Conservation (phyloP, 1,139 yeast species). For the Pichia sp. region DNA sequence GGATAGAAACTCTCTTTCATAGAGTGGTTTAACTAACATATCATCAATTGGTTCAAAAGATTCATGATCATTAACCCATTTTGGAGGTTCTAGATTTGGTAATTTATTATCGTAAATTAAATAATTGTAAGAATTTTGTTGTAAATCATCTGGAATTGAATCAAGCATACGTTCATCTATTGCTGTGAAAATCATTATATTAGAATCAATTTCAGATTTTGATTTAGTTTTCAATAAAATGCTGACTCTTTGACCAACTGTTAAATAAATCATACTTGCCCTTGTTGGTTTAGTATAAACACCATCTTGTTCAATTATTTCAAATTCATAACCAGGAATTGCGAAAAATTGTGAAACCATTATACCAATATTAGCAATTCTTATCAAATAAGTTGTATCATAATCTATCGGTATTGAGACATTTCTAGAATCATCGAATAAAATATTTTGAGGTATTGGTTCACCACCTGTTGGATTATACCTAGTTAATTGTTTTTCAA, state of each 20-base stretch:
- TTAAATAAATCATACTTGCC: conserved; percentile 52
- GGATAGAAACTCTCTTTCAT: conserved; percentile 36
- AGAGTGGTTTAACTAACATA: conserved; percentile 44
- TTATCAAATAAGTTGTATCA: conserved; percentile 52
- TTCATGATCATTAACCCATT: conserved; percentile 19
- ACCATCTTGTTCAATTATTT: conserved; percentile 71
- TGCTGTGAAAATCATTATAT: conserved; percentile 56
- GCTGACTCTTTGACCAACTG: conserved; percentile 67
- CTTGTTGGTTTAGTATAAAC: conserved; percentile 50
- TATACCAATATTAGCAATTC: conserved; percentile 60
- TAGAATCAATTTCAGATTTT: conserved; percentile 32
- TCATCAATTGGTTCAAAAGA: conserved; percentile 41
- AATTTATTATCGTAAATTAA: conserved; percentile 39
- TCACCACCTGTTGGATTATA: conserved; percentile 82
- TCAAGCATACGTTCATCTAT: conserved; percentile 66
- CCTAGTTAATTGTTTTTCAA: conserved; percentile 44
- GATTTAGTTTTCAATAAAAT: conserved; percentile 52
- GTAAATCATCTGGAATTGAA: conserved; percentile 43
- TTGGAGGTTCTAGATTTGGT: conserved; percentile 16
- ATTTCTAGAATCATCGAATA: conserved; percentile 59
- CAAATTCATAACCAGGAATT: conserved; percentile 60
- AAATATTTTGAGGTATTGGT: conserved; percentile 62
- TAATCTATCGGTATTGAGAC: conserved; percentile 51
- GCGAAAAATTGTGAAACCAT: conserved; percentile 66
- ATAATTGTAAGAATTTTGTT: conserved; percentile 47